Percentiles rank a stretch among this genome's conserved stretches.
Conservation (phyloP, 108 stramenopile species). For the Nitzschia sp. region DNA sequence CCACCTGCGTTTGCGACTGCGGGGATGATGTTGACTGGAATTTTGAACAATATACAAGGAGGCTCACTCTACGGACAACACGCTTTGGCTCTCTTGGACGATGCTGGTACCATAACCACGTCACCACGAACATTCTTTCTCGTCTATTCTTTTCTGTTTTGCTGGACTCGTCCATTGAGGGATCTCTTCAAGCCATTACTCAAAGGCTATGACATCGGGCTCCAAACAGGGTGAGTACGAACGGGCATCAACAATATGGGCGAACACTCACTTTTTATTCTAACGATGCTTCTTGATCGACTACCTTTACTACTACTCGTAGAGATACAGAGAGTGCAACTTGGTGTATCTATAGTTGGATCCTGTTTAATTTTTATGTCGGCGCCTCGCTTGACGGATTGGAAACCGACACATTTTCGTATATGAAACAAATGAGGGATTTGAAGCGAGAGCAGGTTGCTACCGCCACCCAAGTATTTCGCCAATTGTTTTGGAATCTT, state of each 20-base stretch:
- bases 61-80: neutral
- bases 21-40: constrained; percentile 1
- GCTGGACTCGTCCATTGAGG: constrained; percentile 2
- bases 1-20: constrained; percentile 2
- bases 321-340: constrained; percentile 4
- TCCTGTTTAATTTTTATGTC: neutral
- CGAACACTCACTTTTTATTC: neutral
- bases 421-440: constrained; percentile 4
- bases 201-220: neutral
- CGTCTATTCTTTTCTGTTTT: neutral
- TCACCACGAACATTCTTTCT: neutral
- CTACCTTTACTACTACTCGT: neutral
- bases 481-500: constrained; percentile 25
- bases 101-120: neutral
- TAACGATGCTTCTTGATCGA: neutral
- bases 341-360: neutral
- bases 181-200: neutral
- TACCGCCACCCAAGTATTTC: neutral
- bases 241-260: neutral
- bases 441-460: neutral
- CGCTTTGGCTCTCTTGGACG: neutral
- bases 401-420: neutral
- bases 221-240: neutral
- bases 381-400: neutral
- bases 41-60: neutral